Evolutionary conservation across 2,329 filamentous ascomycete genomes (phyloP), one percentile per base, ranked within the genome.

Genomic region (Paracoccidioides lutzii): DNA sequence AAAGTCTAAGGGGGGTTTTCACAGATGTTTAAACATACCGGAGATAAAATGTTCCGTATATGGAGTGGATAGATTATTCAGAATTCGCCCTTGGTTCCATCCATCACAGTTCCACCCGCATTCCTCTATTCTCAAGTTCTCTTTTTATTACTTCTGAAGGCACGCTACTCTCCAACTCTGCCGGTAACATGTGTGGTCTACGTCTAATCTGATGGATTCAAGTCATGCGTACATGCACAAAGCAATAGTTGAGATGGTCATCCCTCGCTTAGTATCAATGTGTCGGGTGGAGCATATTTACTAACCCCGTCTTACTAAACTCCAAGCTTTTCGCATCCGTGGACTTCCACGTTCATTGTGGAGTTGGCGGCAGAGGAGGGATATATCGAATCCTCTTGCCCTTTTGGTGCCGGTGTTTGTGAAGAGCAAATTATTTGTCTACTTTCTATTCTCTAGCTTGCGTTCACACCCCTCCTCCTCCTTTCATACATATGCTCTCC

Each of bases 171-270:
- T 9, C 15, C n/a, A 22, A 35, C 32, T 6, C 32, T 37, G 35
- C 41, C 49, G 49, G 49, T 40, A 51, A 14, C 49, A 51, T 22
- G 22, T 51, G 49, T 51, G 49, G 40, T 51, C 49, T 37, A 51
- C 37, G 6, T n/a, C 49, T n/a, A 8, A 10, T 28, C 49, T 32
- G 37, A 51, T 22, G 28, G 43, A 46, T 32, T 46, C 43, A 46
- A 8, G 15, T 35, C 48, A 40, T 10, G 6, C 35, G 40, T 28
- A 40, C 22, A 22, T 15, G 40, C 12, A 40, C 14, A 38, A 28
- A n/a, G 8, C 5, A 40, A 28, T 28, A 15, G 30, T 51, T 22
- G 10, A 30, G 15, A 14, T 51, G 49, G 49, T 28, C 12, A 37
- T 41, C 15, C 49, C 49, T 51, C 35, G 49, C 49, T 51, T 51